Base-by-base conservation (phyloP, 306 rosid species). In the Cyclanthera cordifolia region DNA sequence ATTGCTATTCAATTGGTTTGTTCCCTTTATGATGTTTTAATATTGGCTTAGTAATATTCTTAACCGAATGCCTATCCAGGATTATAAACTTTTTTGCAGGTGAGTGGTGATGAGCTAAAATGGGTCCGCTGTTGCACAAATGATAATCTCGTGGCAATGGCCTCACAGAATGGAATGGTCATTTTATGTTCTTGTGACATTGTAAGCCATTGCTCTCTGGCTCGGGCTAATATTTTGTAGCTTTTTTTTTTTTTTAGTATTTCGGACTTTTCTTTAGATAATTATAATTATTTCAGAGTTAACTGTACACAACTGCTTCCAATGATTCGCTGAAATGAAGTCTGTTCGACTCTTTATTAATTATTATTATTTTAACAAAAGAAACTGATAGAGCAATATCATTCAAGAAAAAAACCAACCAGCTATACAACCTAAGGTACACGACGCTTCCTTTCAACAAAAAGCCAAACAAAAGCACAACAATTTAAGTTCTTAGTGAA, bases 1-100 rank as follows among this genome's bases (percentile, higher is more conserved):
- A 93, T 93, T 56, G 99, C 95, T 77, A 93, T 86, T 81, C 99
- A 93, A 52, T 81, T 90, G 99, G 99, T 93, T 84, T 46, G 96
- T 82, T 69, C 83, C 72, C 82, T 72, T 69, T 20, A 53, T 69
- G 74, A 75, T 43, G 53, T 24, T 76, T 50, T 70, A 27, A 25
- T 73, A 28, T 79, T 8, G 70, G 73, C 15, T 57, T 55, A 27
- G 8, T 73, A 46, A 37, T 72, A 34, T 27, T 37, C 76, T 48
- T 27, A 50, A 41, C 79, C 63, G 37, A 93, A 96, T 37, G 73
- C 23, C 72, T 63, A 15, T 77, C 78, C 51, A 37, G 12, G 73
- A 73, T 81, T 43, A 67, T 75, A 17, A 69, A 25, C 83, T 76
- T 58, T 41, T 58, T 79, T 41, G 57, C 79, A 90, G 99, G 99